Evolutionary conservation across 2,329 filamentous ascomycete genomes (phyloP), one percentile per base, ranked within the genome.

Genomic region (Drechmeria coniospora): DNA sequence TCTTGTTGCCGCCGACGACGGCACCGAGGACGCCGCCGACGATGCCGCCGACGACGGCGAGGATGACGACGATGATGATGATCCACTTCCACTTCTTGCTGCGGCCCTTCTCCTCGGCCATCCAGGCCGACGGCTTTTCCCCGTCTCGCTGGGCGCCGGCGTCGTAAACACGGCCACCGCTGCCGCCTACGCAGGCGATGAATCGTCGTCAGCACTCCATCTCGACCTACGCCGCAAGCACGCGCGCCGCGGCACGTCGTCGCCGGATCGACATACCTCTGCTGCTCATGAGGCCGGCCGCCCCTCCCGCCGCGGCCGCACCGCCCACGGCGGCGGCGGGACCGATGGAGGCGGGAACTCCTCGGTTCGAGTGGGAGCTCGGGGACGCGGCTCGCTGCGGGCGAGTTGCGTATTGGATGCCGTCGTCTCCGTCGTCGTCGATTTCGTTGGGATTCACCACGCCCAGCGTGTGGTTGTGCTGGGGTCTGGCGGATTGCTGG

Each of bases 371-470:
- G 21, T 59, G 56, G 7, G 63, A 61, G 32, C 68, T 72, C 20
- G 77, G 51, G 48, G 76, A 66, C 20, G 77, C 74, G 37, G 61
- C 65, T 33, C 67, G 63, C 47, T 51, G 44, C 21, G 43, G 47
- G 24, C 43, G 46, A 26, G 49, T 53, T 27, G 50, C 56, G 40
- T 68, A 74, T 4, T 68, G 63, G 28, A 90, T 64, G 2, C 79
- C 83, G 47, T 92, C 86, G 43, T 93, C 86, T 16, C 81, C 83
- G 45, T 94, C 86, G 47, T 93, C 86, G 14, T 68, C 69, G 37
- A 93, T 86, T 10, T 76, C 74, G 43, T 79, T 72, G 3, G 84
- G 83, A 46, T 93, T 75, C 33, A 90, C 66, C 2, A 68, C 57
- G 21, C 68, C 67, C 4, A 74, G 52, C n/a, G n/a, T n/a, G 7